Percentiles rank a stretch among this genome's conserved stretches.
These are phyloP conservation scores for Nelumbo lutea DNA, from an alignment of 164 flowering plant genomes.

Conservation along the genomic window DNA sequence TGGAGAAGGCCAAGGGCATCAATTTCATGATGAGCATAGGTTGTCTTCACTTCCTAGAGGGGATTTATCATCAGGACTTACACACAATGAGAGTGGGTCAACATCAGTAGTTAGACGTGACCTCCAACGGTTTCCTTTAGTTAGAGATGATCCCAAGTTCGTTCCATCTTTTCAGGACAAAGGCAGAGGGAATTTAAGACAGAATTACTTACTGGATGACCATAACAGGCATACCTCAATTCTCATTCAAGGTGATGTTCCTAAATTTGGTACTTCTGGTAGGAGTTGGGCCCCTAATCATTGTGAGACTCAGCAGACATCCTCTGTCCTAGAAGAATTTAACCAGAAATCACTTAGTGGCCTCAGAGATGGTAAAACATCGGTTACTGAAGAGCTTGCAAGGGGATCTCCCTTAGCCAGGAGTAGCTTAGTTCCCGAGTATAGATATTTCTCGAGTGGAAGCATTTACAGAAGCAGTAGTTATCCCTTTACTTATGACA, in stretches of 20 bases:
- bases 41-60: conserved; percentile 13
- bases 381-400: conserved; percentile 8
- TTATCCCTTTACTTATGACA: conserved; percentile 8
- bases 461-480: conserved; percentile 12
- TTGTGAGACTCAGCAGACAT: neutral
- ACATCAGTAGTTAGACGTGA: neutral
- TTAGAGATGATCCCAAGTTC: conserved; percentile 10
- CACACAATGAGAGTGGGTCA: neutral
- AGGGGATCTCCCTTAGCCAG: conserved; percentile 13
- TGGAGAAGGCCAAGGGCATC: conserved; percentile 22
- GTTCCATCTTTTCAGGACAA: conserved; percentile 13
- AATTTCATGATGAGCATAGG: conserved; percentile 14
- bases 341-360: conserved; percentile 5
- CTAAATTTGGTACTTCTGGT: neutral
- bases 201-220: neutral
- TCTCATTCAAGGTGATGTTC: too few relatives aligned
- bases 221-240: too few relatives aligned
- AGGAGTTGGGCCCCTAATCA: conserved; percentile 6
- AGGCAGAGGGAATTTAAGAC: conserved; percentile 16
- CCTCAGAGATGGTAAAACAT: conserved; percentile 1
- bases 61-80: conserved; percentile 6
- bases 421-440: conserved; percentile 11
- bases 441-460: conserved; percentile 15
- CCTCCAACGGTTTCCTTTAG: conserved; percentile 5
- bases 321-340: neutral